Evolutionary conservation across 2,329 filamentous ascomycete genomes (phyloP).

Genomic region (Clonostachys chloroleuca): DNA sequence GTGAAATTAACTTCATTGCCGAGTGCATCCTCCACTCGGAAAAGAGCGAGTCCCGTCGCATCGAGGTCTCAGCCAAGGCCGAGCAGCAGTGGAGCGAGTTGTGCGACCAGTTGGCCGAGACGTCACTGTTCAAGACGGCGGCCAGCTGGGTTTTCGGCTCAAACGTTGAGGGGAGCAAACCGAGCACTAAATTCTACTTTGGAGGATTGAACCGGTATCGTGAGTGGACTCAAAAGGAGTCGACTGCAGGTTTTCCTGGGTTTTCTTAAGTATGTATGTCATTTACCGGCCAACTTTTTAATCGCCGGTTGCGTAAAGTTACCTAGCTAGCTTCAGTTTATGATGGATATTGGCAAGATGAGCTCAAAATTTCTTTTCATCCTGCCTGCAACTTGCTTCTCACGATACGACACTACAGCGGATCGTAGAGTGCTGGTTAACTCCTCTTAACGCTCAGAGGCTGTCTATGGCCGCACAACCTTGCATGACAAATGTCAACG

Average conservation of each 20-base stretch:
- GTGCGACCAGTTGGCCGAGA: constrained; percentile 17
- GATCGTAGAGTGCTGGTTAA: too few relatives aligned
- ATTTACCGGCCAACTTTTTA: too few relatives aligned
- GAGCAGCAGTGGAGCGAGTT: constrained; percentile 9
- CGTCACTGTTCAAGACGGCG: constrained; percentile 11
- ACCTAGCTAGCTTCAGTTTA: too few relatives aligned
- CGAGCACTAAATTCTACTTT: background rate
- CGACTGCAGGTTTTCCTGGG: background rate
- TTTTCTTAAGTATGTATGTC: background rate
- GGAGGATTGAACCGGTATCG: background rate
- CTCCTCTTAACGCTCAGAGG: too few relatives aligned
- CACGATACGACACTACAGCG: too few relatives aligned
- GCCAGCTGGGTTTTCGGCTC: background rate
- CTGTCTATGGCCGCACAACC: too few relatives aligned
- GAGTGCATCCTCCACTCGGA: constrained; percentile 19
- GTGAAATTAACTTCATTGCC: constrained; percentile 32
- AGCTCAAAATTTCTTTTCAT: too few relatives aligned
- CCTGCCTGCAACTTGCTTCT: too few relatives aligned
- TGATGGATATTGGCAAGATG: too few relatives aligned
- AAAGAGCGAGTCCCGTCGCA: constrained; percentile 16
- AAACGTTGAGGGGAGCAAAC: background rate
- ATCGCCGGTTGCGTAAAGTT: too few relatives aligned
- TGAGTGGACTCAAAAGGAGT: background rate
- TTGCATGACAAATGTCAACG: too few relatives aligned
- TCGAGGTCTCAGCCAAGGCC: background rate